Evolutionary conservation across 1,139 yeast genomes (phyloP), one percentile per base, ranked within the genome.

Genomic region (Geotrichum aggregatum): DNA sequence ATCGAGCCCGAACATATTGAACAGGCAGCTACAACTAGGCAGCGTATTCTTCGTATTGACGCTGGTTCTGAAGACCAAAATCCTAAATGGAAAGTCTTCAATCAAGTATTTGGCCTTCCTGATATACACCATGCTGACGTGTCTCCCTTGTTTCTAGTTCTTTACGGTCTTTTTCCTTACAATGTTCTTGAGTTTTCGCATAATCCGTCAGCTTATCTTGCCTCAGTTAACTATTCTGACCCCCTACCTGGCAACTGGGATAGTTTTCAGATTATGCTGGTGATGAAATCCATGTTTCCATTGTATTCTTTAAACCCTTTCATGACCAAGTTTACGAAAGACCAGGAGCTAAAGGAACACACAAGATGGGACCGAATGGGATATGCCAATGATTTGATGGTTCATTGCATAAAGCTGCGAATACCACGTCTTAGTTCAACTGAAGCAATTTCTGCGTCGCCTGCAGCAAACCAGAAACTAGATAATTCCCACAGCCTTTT

Each of bases 141-240:
- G 35, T 56, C 63, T 2, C 67, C 71, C 10, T 59, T 76, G 14
- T 73, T 70, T 47, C 75, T 82, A 0, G 67, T 79, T 35, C 62
- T 83, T 1, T 83, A 83, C 59, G 88, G 86, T 0, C 63, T 83
- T n/a, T 83, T 75, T 58, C 87, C 88, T 0, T 66, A 72, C 31
- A 78, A 79, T 58, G 65, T 82, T 2, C 62, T 75, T 34, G 62
- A 65, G 6, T 83, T 79, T 59, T 59, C 76, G 16, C 67, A 71
- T 19, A 65, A 69, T 36, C 83, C 87, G 0, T 56, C 64, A 3
- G 49, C 34, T 10, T 54, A 43, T 19, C 14, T 54, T 18, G 13
- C 41, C 10, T 14, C 39, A 1, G 16, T 39, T 6, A 35, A 43
- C 10, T 42, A 35, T 18, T 2, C 26, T 11, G 42, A 44, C 6